Percentiles rank a stretch among this genome's conserved stretches.
Evolutionary conservation across 1,139 yeast genomes (phyloP).

Genomic region (Candida pseudoviswanathii): DNA sequence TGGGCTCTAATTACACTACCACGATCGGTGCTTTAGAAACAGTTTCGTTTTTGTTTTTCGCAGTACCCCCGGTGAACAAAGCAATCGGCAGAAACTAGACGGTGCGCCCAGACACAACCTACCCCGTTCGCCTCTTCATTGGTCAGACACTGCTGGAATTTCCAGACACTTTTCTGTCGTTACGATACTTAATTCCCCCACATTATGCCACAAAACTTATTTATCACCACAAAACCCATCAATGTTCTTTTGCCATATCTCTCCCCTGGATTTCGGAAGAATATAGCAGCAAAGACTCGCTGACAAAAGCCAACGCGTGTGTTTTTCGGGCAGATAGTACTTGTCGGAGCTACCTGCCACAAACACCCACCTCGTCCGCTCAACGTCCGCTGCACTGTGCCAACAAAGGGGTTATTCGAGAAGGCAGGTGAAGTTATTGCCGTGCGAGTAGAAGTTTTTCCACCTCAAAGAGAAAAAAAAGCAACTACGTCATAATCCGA

Average conservation of each 20-base stretch:
- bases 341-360: neutral
- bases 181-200: neutral
- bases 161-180: neutral
- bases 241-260: neutral
- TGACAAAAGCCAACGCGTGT: neutral
- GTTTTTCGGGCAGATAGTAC: neutral
- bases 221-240: neutral
- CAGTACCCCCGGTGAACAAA: no score
- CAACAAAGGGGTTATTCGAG: neutral
- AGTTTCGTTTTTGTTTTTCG: no score
- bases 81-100: no score
- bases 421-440: neutral
- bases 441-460: neutral
- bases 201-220: neutral
- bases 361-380: no score
- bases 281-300: neutral
- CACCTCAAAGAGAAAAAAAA: neutral
- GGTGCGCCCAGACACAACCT: no score
- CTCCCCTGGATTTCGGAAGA: constrained; percentile 2
- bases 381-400: no score
- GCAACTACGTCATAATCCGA: neutral
- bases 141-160: neutral
- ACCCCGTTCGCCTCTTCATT: neutral
- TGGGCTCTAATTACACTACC: no score
- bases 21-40: no score